Percentiles rank a stretch among this genome's conserved stretches.
Conservation (phyloP, 768 basidiomycete genomes). For the Boletus coccyginus region DNA sequence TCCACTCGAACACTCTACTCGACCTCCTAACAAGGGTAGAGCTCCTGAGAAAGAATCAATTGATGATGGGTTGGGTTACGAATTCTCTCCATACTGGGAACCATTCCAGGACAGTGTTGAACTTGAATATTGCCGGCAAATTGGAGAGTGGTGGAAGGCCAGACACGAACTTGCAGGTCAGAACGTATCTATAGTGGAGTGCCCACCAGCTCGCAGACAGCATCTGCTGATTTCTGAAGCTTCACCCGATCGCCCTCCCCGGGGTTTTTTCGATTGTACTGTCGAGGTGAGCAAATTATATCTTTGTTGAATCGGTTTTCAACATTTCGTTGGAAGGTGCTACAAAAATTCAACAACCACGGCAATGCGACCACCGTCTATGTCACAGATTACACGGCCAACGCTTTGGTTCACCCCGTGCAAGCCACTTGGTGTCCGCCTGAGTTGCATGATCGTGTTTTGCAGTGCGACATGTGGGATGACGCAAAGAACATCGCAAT, state of each 20-base stretch:
- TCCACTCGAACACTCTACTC: slow-evolving; percentile 34
- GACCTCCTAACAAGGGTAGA: slow-evolving; percentile 36
- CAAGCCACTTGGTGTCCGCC: slow-evolving; percentile 47
- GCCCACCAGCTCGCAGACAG: slow-evolving; percentile 21
- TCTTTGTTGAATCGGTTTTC: not conserved
- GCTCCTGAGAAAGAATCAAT: slow-evolving; percentile 35
- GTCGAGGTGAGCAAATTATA: slow-evolving; percentile 46
- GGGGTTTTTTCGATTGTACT: slow-evolving; percentile 61
- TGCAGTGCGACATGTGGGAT: slow-evolving; percentile 65
- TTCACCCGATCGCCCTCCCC: slow-evolving; percentile 41
- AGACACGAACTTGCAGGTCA: slow-evolving; percentile 20
- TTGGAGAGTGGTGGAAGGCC: slow-evolving; percentile 54
- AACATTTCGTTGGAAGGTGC: slow-evolving; percentile 38
- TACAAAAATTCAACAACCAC: slow-evolving; percentile 42
- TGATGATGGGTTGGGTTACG: slow-evolving; percentile 36
- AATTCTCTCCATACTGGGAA: slow-evolving; percentile 45
- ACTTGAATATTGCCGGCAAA: slow-evolving; percentile 40
- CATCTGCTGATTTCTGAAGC: slow-evolving; percentile 54
- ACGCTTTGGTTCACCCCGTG: slow-evolving; percentile 31
- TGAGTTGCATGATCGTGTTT: slow-evolving; percentile 40
- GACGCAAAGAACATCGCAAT: slow-evolving; percentile 39
- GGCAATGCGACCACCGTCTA: slow-evolving; percentile 45
- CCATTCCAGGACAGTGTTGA: slow-evolving; percentile 36
- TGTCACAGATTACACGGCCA: slow-evolving; percentile 65
- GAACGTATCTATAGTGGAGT: slow-evolving; percentile 15